Conservation (phyloP, 306 rosid genomes). For the Echinosophora koreensis region DNA sequence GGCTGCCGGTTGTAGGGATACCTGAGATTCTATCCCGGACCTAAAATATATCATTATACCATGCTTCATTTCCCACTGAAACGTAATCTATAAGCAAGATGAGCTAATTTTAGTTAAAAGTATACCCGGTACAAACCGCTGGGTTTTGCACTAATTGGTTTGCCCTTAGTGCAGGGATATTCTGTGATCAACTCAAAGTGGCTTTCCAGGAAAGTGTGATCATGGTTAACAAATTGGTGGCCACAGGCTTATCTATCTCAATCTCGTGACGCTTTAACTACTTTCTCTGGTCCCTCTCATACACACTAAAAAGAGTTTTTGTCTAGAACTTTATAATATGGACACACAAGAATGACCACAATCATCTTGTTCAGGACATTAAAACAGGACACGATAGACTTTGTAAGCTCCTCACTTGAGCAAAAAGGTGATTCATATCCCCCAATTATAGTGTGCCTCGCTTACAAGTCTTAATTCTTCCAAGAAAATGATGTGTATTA, state of each 20-base stretch:
- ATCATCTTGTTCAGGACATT: conserved; percentile 1
- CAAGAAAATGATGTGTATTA: not conserved
- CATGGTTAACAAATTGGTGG: conserved; percentile 7
- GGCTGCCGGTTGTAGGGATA: too few species aligned
- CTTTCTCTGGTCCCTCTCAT: conserved; percentile 8
- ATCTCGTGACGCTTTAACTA: conserved; percentile 6
- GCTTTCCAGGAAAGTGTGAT: not conserved
- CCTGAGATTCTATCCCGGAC: too few species aligned
- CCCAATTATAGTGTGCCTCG: conserved; percentile 23
- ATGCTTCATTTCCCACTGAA: not conserved
- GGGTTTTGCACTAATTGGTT: not conserved
- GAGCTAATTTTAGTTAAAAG: not conserved
- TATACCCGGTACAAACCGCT: not conserved
- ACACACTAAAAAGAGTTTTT: conserved; percentile 18
- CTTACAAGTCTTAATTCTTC: not conserved
- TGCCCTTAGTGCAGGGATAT: not conserved
- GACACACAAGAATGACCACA: conserved; percentile 5
- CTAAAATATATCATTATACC: too few species aligned
- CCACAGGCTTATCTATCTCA: conserved; percentile 17
- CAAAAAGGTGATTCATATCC: not conserved
- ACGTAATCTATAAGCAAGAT: not conserved
- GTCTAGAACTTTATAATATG: conserved; percentile 15
- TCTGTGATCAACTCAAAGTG: not conserved
- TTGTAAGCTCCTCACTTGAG: conserved; percentile 6
- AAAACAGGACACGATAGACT: not conserved